Percentiles rank a stretch among this genome's conserved stretches.
phyloP scores from a whole-genome alignment of 1,284 basidiomycete genomes.

The Rhodotorula sp. region DNA sequence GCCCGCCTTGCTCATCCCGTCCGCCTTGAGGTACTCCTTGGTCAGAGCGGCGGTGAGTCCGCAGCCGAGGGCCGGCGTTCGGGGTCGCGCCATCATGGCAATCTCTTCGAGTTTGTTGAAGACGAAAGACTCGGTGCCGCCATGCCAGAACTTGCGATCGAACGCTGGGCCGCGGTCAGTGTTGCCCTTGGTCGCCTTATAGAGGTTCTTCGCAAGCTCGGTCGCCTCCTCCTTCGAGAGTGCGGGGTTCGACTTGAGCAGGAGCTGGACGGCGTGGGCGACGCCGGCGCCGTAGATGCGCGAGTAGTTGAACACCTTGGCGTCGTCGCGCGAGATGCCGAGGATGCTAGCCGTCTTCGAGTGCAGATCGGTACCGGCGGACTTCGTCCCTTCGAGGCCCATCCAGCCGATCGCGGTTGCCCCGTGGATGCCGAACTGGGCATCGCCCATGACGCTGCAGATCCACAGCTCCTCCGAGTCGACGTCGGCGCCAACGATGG shows the following conservation, averaged over 20 bases:
- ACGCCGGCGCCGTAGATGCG: constrained; percentile 98
- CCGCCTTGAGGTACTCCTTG: constrained; percentile 76
- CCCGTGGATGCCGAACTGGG: constrained; percentile 95
- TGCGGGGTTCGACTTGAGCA: constrained; percentile 79
- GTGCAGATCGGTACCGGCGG: constrained; percentile 91
- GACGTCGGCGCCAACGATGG: constrained; percentile 96
- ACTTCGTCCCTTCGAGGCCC: constrained; percentile 98
- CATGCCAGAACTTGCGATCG: constrained; percentile 81
- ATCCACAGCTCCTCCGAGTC: constrained; percentile 99
- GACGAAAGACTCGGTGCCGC: constrained; percentile 94
- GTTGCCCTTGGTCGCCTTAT: constrained; percentile 85
- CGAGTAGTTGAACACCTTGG: constrained; percentile 99
- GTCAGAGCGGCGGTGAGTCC: constrained; percentile 89
- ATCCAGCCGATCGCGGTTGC: constrained; percentile 99
- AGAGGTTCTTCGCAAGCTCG: constrained; percentile 78
- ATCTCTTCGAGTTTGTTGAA: constrained; percentile 99
- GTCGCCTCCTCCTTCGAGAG: constrained; percentile 79
- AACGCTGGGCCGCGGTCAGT: constrained; percentile 44
- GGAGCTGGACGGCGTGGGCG: constrained; percentile 84
- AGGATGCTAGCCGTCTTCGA: constrained; percentile 94
- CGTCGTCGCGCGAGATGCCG: constrained; percentile 88
- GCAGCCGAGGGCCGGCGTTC: constrained; percentile 90
- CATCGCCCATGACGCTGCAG: constrained; percentile 97
- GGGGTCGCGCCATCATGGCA: constrained; percentile 78
- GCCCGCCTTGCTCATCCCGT: constrained; percentile 59